Conservation (phyloP, 768 basidiomycete genomes). For the Agaricus sinodeliciosus region DNA sequence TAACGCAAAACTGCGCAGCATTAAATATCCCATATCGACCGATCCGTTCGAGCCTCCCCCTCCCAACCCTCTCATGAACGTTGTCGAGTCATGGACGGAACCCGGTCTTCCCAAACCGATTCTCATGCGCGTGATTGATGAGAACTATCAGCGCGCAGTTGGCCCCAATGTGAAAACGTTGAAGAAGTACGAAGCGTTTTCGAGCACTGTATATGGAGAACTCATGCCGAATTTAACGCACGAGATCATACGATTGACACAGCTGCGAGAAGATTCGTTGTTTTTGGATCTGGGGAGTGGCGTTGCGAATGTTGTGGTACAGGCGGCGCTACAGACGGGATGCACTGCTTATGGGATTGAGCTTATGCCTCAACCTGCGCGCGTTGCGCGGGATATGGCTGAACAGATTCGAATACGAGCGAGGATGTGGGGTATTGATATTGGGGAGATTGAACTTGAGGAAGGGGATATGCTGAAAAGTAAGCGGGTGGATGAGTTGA, state of each 20-base stretch:
- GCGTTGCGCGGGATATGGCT: slow-evolving; percentile 71
- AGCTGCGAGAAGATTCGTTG: slow-evolving; percentile 50
- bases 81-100: slow-evolving; percentile 42
- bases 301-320: slow-evolving; percentile 79
- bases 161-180: slow-evolving; percentile 84
- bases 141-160: slow-evolving; percentile 90
- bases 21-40: slow-evolving; percentile 63
- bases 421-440: slow-evolving; percentile 84
- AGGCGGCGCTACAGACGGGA: slow-evolving; percentile 76
- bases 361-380: slow-evolving; percentile 70
- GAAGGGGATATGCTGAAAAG: slow-evolving; percentile 84
- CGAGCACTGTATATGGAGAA: slow-evolving; percentile 86
- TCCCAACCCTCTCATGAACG: slow-evolving; percentile 42
- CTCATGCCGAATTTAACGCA: slow-evolving; percentile 81
- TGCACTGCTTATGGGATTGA: slow-evolving; percentile 76
- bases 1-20: slow-evolving; percentile 50
- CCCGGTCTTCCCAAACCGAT: slow-evolving; percentile 58
- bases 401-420: slow-evolving; percentile 71
- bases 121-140: slow-evolving; percentile 73
- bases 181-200: slow-evolving; percentile 76
- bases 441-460: slow-evolving; percentile 72
- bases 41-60: slow-evolving; percentile 38
- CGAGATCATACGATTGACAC: slow-evolving; percentile 52
- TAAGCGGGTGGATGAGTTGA: slow-evolving; percentile 55
- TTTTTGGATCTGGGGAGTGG: slow-evolving; percentile 86